A percentile compares a stretch with the other conserved stretches of the same genome.
phyloP scores from a whole-genome alignment of 2,329 filamentous ascomycete genomes.

The Aspergillus terreus region DNA sequence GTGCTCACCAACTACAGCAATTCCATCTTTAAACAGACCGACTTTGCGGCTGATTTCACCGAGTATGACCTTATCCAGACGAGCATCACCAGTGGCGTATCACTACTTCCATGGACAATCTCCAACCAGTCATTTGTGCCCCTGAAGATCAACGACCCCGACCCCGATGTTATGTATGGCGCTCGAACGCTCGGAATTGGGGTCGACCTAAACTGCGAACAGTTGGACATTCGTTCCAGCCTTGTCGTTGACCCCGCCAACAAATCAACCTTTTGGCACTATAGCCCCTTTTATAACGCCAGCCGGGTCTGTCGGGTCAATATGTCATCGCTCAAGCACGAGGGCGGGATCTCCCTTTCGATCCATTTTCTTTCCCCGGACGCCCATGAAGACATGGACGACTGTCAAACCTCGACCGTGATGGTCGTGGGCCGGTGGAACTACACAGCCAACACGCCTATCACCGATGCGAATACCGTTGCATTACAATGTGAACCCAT shows the following conservation, averaged over 20 bases:
- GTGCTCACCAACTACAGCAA: slow-evolving; percentile 29
- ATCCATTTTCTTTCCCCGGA: slow-evolving; percentile 32
- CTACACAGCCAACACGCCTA: slow-evolving; percentile 20
- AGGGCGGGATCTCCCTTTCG: slow-evolving; percentile 25
- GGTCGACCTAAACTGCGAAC: slow-evolving; percentile 20
- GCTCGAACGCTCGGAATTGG: slow-evolving; percentile 29
- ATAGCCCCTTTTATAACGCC: slow-evolving; percentile 20
- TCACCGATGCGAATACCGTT: slow-evolving; percentile 27
- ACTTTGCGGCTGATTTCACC: slow-evolving; percentile 32
- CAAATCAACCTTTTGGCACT: slow-evolving; percentile 22
- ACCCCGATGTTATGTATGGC: slow-evolving; percentile 22
- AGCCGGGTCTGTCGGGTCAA: slow-evolving; percentile 23
- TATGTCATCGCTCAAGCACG: slow-evolving; percentile 21
- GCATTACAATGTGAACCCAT: slow-evolving; percentile 31
- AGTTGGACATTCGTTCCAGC: slow-evolving; percentile 15
- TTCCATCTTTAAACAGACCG: slow-evolving; percentile 23
- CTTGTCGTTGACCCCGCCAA: slow-evolving; percentile 12
- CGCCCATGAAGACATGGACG: slow-evolving; percentile 16
- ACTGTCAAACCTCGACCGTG: slow-evolving; percentile 31
- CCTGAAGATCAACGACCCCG: slow-evolving; percentile 16
- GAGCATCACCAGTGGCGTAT: slow-evolving; percentile 31
- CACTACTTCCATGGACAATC: slow-evolving; percentile 30
- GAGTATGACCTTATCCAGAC: slow-evolving; percentile 34
- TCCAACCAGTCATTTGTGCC: slow-evolving; percentile 30
- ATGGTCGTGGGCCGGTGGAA: slow-evolving; percentile 32